Evolutionary conservation across 2,329 filamentous ascomycete species (phyloP).

Genomic region (Clarireedia monteithiana): DNA sequence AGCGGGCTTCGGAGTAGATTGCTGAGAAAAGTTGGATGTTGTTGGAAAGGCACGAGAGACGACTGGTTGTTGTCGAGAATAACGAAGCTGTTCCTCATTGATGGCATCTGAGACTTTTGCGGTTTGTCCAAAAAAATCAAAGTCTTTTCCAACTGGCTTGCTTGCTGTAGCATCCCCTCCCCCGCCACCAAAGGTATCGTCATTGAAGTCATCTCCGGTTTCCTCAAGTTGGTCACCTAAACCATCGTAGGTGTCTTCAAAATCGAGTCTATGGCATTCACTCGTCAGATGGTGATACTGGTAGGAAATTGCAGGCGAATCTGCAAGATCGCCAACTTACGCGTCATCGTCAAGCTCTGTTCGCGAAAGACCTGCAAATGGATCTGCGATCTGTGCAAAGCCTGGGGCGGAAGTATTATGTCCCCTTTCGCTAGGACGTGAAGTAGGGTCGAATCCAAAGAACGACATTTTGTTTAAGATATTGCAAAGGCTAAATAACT

Average conservation of each 20-base stretch:
- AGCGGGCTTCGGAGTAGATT: constrained; percentile 47
- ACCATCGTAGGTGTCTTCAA: constrained; percentile 96
- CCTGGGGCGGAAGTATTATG: constrained; percentile 65
- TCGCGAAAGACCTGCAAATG: constrained; percentile 74
- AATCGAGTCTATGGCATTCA: constrained; percentile 55
- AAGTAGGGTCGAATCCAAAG: constrained; percentile 75
- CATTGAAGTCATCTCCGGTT: constrained; percentile 88
- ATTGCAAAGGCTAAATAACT: neutral
- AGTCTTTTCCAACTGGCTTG: constrained; percentile 73
- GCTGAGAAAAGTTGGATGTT: constrained; percentile 32
- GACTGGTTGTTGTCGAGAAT: constrained; percentile 62
- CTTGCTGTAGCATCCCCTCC: constrained; percentile 35
- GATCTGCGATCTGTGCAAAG: constrained; percentile 77
- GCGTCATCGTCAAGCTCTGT: constrained; percentile 49
- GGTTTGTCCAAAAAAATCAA: constrained; percentile 93
- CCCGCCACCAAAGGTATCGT: constrained; percentile 77
- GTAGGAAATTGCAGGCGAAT: neutral
- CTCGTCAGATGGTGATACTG: neutral
- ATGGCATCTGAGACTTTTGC: constrained; percentile 80
- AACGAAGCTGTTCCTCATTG: constrained; percentile 84
- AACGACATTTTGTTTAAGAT: constrained; percentile 63
- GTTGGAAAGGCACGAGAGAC: constrained; percentile 38
- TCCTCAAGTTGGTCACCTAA: constrained; percentile 87
- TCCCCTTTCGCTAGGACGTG: constrained; percentile 48
- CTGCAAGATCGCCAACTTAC: constrained; percentile 19